Conservation (phyloP, 768 basidiomycete genomes). For the Dioszegia aurantiaca region DNA sequence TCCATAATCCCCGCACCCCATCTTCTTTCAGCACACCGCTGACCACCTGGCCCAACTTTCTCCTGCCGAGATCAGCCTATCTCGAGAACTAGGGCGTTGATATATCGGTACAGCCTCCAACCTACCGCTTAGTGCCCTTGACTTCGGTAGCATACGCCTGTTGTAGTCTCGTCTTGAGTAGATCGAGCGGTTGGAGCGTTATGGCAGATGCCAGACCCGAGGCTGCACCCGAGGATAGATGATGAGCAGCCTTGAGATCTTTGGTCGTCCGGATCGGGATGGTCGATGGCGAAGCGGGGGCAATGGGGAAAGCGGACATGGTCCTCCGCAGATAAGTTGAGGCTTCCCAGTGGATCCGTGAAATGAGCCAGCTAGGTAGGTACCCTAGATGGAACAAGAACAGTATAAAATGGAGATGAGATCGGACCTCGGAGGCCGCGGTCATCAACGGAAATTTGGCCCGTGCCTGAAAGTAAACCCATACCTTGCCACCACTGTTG, state of each 20-base stretch:
- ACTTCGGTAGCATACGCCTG: slow-evolving; percentile 59
- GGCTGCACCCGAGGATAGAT: slow-evolving; percentile 46
- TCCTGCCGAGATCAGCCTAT: slow-evolving; percentile 10
- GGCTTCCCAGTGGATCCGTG: too few relatives aligned
- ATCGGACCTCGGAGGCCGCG: neutral
- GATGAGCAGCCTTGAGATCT: slow-evolving; percentile 39
- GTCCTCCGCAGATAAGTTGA: too few relatives aligned
- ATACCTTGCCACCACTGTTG: neutral
- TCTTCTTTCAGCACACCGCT: slow-evolving; percentile 61
- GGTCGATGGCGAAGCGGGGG: neutral
- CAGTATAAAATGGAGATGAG: too few relatives aligned
- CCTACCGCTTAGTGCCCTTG: slow-evolving; percentile 25
- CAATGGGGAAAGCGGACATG: neutral
- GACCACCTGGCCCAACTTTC: slow-evolving; percentile 31
- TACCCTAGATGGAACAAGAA: neutral
- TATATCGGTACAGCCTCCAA: neutral
- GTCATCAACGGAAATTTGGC: neutral
- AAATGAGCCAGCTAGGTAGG: too few relatives aligned
- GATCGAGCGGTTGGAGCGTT: slow-evolving; percentile 60
- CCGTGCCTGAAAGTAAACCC: neutral
- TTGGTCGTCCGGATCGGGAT: slow-evolving; percentile 11
- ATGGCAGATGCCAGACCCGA: slow-evolving; percentile 50
- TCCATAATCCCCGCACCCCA: slow-evolving; percentile 76
- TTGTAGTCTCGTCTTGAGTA: slow-evolving; percentile 87
- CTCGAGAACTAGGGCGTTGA: neutral